Base-by-base conservation (phyloP, 441 rosid genomes). In the Gossypium trilobum region DNA sequence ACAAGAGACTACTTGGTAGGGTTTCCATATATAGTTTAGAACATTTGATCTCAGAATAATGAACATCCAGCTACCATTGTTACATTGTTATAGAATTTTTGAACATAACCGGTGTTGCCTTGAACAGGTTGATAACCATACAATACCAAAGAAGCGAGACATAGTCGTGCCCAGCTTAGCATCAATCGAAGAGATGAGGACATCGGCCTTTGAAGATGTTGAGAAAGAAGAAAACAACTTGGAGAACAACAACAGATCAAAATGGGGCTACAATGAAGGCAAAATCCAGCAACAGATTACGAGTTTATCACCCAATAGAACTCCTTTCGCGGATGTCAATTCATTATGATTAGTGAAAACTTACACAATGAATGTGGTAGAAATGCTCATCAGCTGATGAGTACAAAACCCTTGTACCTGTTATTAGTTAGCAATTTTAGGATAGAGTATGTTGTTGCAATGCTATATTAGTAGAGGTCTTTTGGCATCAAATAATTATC, bases 1-100 rank as follows among this genome's bases (percentile, higher is more conserved):
- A 80, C 88, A 29, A 80, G 84, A 78, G 90, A 89, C 77, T 93
- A 87, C 79, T 72, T 84, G 92, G 98, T 93, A 84, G 23, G 81
- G 22, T 52, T 6, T 23, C 3, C 71, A 19, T 55, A 10, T 55
- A 20, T 52, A 14, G 2, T 10, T 64, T 2, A 46, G 5, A 23
- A 27, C 39, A 33, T 6, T 33, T 33, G 39, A 33, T 33, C 39
- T 33, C 39, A 33, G 39, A 6, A 6, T 33, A 33, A 33, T 33
- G 39, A 33, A 33, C 39, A 63, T 51, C 1, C 29, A 50, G 64
- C 3, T 27, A 5, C 20, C 9, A 27, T 33, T 33, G 0, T 20
- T 31, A 5, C 1, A 10, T 22, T 44, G 20, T 60, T 60, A 14
- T 31, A 20, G 55, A 22, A 65, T 44, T 69, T 7, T 5, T n/a